These are phyloP conservation scores for Peronospora tabacina DNA, from an alignment of 352 stramenopile species.

Conservation along the genomic window DNA sequence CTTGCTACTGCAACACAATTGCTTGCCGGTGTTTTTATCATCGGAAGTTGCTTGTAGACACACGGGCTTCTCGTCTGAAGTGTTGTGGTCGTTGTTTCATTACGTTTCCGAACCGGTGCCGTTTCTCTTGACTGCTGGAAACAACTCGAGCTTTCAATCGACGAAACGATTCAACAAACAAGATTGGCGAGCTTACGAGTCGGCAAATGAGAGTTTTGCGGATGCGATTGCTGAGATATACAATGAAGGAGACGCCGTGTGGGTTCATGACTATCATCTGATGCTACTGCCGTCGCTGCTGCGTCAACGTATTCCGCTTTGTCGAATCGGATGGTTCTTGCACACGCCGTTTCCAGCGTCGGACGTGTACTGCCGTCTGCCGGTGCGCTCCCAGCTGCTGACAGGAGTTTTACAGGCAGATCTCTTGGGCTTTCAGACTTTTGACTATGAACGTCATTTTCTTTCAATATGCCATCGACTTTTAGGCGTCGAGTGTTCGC, in stretches of 20 bases:
- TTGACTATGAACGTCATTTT: conserved; percentile 86
- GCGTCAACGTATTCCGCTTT: conserved; percentile 59
- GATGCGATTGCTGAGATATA: conserved; percentile 82
- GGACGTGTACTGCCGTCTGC: conserved; percentile 80
- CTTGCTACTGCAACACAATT: conserved; percentile 81
- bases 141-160: conserved; percentile 37
- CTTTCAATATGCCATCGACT: conserved; percentile 76
- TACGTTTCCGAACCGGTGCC: conserved; percentile 76
- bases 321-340: conserved; percentile 83
- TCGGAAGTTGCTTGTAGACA: conserved; percentile 80
- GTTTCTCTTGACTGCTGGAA: conserved; percentile 34
- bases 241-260: conserved; percentile 84
- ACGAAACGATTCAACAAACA: conserved; percentile 82
- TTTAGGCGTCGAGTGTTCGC: conserved; percentile 57
- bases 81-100: conserved; percentile 89
- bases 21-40: conserved; percentile 79
- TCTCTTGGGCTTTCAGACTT: conserved; percentile 85
- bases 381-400: conserved; percentile 67
- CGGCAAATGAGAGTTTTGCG: conserved; percentile 80
- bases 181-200: conserved; percentile 86
- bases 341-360: conserved; percentile 85
- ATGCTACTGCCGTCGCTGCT: conserved; percentile 85
- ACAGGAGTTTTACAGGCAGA: conserved; percentile 77
- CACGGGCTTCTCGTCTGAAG: conserved; percentile 84
- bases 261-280: conserved; percentile 88